Evolutionary conservation across 2,329 filamentous ascomycete species (phyloP).

Genomic region (Penicillium concentricum): DNA sequence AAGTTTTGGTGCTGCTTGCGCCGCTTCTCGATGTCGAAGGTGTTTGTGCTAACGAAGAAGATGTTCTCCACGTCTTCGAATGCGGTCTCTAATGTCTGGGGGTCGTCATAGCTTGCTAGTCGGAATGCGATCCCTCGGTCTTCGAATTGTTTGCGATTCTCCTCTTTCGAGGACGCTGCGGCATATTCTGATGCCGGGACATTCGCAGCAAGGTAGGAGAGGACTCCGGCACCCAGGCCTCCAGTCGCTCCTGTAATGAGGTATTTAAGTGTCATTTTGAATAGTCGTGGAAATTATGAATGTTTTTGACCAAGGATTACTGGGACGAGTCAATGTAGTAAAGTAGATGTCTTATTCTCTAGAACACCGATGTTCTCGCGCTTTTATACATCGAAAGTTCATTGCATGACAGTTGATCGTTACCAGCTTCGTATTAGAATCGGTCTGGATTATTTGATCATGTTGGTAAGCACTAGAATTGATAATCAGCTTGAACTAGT

Average conservation of each 20-base stretch:
- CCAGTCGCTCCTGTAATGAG: slow-evolving; percentile 41
- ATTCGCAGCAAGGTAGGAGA: slow-evolving; percentile 33
- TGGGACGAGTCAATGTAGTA: neutral
- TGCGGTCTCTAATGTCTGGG: slow-evolving; percentile 46
- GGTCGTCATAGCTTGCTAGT: slow-evolving; percentile 53
- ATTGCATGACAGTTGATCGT: neutral
- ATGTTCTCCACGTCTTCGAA: slow-evolving; percentile 55
- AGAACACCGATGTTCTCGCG: neutral
- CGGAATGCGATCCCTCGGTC: slow-evolving; percentile 51
- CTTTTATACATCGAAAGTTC: neutral
- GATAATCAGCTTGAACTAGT: neutral
- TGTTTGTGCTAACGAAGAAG: slow-evolving; percentile 58
- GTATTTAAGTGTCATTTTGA: slow-evolving; percentile 36
- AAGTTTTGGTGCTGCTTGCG: slow-evolving; percentile 50
- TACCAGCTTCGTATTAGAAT: neutral
- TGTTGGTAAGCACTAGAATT: neutral
- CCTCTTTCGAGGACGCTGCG: slow-evolving; percentile 50
- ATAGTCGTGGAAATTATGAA: neutral
- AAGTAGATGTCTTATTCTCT: neutral
- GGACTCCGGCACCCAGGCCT: slow-evolving; percentile 36
- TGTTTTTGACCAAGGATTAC: neutral
- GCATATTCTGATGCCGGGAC: slow-evolving; percentile 48
- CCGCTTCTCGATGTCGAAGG: slow-evolving; percentile 49
- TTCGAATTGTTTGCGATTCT: slow-evolving; percentile 40
- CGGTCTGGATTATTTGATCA: neutral